A percentile compares a stretch with the other conserved stretches of the same genome.
Evolutionary conservation across 2,329 filamentous ascomycete genomes (phyloP).

Genomic region (Paraconiothyrium sp.): DNA sequence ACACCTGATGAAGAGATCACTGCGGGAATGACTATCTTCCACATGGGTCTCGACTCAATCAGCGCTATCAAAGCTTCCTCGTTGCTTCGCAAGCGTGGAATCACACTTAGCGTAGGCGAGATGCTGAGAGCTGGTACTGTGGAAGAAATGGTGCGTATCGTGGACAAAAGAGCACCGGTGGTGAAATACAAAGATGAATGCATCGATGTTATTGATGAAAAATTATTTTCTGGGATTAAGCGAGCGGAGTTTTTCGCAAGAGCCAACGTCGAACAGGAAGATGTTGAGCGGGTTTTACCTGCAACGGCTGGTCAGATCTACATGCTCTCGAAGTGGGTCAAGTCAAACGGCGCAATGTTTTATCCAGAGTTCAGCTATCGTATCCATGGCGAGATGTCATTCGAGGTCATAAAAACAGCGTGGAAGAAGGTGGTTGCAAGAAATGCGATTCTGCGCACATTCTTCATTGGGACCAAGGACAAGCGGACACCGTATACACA

Average conservation of each 20-base stretch:
- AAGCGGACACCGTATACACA: constrained; percentile 68
- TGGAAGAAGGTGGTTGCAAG: constrained; percentile 69
- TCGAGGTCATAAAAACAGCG: constrained; percentile 60
- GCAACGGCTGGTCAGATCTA: constrained; percentile 81
- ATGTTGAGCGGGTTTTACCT: constrained; percentile 70
- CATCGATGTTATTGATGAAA: constrained; percentile 16
- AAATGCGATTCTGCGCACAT: constrained; percentile 74
- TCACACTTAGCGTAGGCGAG: constrained; percentile 74
- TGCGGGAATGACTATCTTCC: constrained; percentile 74
- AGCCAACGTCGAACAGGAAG: constrained; percentile 53
- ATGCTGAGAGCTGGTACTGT: constrained; percentile 75
- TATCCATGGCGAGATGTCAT: constrained; percentile 54
- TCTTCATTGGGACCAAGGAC: constrained; percentile 65
- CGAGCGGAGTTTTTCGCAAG: constrained; percentile 49
- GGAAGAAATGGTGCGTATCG: constrained; percentile 65
- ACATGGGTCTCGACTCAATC: constrained; percentile 90
- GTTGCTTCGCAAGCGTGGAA: constrained; percentile 69
- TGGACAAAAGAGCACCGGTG: constrained; percentile 27
- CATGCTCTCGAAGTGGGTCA: constrained; percentile 81
- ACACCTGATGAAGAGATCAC: constrained; percentile 67
- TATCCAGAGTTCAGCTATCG: constrained; percentile 76
- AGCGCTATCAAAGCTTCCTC: constrained; percentile 85
- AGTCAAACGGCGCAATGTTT: constrained; percentile 72
- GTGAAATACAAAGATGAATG: constrained; percentile 10
- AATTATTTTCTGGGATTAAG: constrained; percentile 52